phyloP scores from a whole-genome alignment of 371 early-diverging fungal species.

The Apophysomyces ossiformis region DNA sequence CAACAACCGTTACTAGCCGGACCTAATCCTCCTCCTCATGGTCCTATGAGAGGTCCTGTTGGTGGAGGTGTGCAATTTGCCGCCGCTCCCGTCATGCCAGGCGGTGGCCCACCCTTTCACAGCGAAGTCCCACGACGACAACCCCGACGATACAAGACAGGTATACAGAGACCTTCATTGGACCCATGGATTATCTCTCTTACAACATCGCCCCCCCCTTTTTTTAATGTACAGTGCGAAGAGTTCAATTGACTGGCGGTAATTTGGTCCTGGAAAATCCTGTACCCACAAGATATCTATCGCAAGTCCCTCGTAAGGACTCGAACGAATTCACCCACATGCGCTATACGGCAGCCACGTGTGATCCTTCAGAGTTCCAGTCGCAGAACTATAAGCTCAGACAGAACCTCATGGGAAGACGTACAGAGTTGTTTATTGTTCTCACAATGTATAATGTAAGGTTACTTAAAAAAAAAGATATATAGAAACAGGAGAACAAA shows the following conservation, averaged over 20 bases:
- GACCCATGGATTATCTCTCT: not conserved
- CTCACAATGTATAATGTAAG: conserved; percentile 52
- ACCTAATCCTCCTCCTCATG: not conserved
- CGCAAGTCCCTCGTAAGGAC: conserved; percentile 46
- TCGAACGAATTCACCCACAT: conserved; percentile 64
- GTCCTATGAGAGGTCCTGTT: not conserved
- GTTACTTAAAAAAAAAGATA: not conserved
- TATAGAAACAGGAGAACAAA: not conserved
- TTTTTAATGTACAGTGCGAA: conserved; percentile 15
- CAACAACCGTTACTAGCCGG: not conserved
- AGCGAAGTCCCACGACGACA: conserved; percentile 44
- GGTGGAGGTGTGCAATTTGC: conserved; percentile 6
- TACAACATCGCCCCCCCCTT: not conserved
- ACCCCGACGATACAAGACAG: conserved; percentile 54
- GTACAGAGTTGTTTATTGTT: conserved; percentile 85
- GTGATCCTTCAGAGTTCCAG: conserved; percentile 67
- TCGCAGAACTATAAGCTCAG: conserved; percentile 61
- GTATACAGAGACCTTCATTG: conserved; percentile 23
- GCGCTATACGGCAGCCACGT: conserved; percentile 74
- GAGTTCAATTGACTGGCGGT: conserved; percentile 60
- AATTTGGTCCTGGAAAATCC: conserved; percentile 69
- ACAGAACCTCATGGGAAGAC: conserved; percentile 25
- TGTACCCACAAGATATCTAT: conserved; percentile 58
- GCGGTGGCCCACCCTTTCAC: conserved; percentile 21
- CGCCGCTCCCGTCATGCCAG: not conserved